A percentile compares a stretch with the other conserved stretches of the same genome.
phyloP scores from a whole-genome alignment of 306 rosid genomes.

The Cicer cuneatum region DNA sequence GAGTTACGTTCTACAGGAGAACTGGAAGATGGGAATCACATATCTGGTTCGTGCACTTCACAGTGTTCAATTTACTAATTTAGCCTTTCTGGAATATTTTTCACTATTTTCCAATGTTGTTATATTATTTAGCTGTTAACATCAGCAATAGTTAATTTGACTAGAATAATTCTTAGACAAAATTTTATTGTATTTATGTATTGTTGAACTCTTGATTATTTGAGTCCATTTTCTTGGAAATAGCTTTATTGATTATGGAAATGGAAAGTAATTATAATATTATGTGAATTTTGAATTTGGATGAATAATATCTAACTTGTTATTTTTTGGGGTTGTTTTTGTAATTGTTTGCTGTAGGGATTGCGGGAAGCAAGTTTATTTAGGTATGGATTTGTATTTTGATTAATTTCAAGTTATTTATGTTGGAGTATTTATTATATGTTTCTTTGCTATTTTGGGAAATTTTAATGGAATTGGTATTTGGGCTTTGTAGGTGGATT shows the following conservation, averaged over 20 bases:
- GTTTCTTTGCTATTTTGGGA: conserved; percentile 53
- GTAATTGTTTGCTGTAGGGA: conserved; percentile 68
- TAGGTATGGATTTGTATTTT: conserved; percentile 71
- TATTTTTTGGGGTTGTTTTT: neutral
- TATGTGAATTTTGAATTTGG: conserved; percentile 23
- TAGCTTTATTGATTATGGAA: conserved; percentile 11
- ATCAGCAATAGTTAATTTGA: too few species aligned
- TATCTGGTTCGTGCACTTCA: conserved; percentile 74
- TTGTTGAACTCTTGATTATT: too few species aligned
- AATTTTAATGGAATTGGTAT: conserved; percentile 27
- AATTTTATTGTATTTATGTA: too few species aligned
- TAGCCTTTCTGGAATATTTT: neutral
- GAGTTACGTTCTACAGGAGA: conserved; percentile 95
- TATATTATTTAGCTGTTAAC: neutral
- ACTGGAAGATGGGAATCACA: conserved; percentile 99
- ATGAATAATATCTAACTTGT: conserved; percentile 42
- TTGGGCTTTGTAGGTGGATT: conserved; percentile 81
- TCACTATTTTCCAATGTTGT: neutral
- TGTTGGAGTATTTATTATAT: conserved; percentile 38
- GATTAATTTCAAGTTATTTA: conserved; percentile 23
- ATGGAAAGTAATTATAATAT: conserved; percentile 15
- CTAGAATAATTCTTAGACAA: too few species aligned
- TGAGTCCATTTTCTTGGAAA: too few species aligned
- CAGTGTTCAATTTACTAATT: conserved; percentile 29
- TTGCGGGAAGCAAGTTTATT: conserved; percentile 96